These are phyloP conservation scores for Termitomyces sp. DNA, from an alignment of 768 basidiomycete species.

Conservation along the genomic window DNA sequence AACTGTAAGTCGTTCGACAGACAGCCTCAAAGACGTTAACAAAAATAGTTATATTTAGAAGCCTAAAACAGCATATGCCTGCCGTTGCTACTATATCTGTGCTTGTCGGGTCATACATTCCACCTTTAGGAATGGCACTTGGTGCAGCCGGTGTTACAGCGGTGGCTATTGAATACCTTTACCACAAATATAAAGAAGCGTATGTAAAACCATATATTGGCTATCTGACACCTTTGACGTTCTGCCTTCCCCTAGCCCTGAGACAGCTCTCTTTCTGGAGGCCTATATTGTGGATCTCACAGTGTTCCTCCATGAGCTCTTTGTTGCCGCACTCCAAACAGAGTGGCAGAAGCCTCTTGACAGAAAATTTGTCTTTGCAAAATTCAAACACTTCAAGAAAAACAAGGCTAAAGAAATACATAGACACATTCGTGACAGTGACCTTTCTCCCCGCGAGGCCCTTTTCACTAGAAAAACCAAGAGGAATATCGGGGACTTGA, in stretches of 20 bases:
- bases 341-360: not conserved
- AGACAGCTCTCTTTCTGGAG: not conserved
- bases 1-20: not conserved
- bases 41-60: not conserved
- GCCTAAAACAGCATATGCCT: not conserved
- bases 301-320: constrained; percentile 2
- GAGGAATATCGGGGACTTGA: not conserved
- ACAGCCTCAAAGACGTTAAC: not conserved
- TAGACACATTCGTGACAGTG: not conserved
- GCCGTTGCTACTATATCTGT: not conserved
- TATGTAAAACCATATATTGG: not conserved
- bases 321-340: not conserved
- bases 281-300: constrained; percentile 1
- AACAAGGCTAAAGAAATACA: not conserved
- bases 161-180: not conserved
- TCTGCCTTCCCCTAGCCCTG: not conserved
- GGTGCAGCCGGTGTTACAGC: not conserved
- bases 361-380: not conserved
- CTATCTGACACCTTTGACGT: not conserved
- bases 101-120: not conserved
- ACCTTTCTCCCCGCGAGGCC: not conserved
- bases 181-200: not conserved
- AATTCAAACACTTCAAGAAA: not conserved
- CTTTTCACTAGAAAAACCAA: not conserved
- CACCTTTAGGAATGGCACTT: not conserved